Conservation (phyloP, 768 basidiomycete species). For the Amanita muscaria region DNA sequence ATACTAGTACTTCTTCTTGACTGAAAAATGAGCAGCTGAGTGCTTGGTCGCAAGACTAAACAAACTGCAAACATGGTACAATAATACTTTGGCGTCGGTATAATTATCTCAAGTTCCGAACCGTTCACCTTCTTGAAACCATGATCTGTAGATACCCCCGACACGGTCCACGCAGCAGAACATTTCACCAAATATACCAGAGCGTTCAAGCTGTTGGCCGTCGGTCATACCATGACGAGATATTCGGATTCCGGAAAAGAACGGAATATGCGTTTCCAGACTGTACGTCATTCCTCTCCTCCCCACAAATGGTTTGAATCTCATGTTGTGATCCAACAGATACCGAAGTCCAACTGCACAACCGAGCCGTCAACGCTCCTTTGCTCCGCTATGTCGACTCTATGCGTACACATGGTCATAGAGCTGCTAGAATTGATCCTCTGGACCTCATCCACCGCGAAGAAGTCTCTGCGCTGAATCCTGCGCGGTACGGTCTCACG, state of each 20-base stretch:
- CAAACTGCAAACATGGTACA: too few relatives aligned
- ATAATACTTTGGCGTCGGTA: too few relatives aligned
- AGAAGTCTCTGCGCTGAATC: conserved; percentile 66
- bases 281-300: conserved; percentile 38
- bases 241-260: conserved; percentile 67
- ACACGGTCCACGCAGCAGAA: too few relatives aligned
- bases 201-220: too few relatives aligned
- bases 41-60: too few relatives aligned
- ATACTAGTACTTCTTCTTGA: too few relatives aligned
- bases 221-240: conserved; percentile 61
- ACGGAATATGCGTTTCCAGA: conserved; percentile 59
- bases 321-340: conserved; percentile 34
- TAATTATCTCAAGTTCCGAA: too few relatives aligned
- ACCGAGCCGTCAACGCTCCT: conserved; percentile 64
- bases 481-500: conserved; percentile 64
- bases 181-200: too few relatives aligned
- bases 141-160: too few relatives aligned
- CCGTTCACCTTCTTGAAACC: too few relatives aligned
- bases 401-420: conserved; percentile 76
- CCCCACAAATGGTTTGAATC: background rate
- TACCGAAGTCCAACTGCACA: conserved; percentile 53
- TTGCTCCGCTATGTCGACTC: conserved; percentile 86
- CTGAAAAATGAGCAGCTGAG: too few relatives aligned
- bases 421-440: conserved; percentile 82
- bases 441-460: conserved; percentile 82